Percentiles rank a stretch among this genome's conserved stretches.
Conservation (phyloP, 2,329 filamentous ascomycete species). For the Fusarium pseudocircinatum region DNA sequence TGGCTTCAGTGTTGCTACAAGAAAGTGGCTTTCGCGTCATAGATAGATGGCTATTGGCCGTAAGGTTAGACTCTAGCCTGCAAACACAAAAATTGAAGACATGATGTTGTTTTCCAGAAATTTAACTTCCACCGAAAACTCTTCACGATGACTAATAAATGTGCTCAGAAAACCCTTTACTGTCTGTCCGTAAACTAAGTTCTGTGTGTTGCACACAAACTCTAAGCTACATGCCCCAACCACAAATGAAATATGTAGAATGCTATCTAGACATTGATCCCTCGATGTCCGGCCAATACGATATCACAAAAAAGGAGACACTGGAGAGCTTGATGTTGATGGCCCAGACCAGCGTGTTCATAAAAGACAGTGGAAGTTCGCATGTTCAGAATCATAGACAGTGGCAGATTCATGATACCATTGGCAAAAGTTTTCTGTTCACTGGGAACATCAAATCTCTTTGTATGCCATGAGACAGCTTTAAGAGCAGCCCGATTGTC, state of each 20-base stretch:
- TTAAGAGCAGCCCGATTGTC: not conserved
- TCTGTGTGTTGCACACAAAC: not conserved
- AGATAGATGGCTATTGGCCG: accelerated
- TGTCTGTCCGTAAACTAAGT: not conserved
- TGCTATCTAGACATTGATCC: not conserved
- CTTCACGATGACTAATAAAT: not conserved
- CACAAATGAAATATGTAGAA: not conserved
- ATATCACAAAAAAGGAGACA: not conserved
- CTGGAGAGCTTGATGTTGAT: not conserved
- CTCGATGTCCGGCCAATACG: not conserved
- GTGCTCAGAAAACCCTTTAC: not conserved
- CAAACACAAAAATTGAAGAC: accelerated
- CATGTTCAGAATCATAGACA: not conserved
- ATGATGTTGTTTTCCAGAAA: no score
- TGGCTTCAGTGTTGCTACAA: not conserved
- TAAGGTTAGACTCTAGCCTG: accelerated
- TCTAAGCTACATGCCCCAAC: accelerated
- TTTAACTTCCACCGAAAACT: not conserved
- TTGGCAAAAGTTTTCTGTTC: not conserved
- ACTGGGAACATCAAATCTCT: no score
- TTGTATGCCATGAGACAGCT: accelerated
- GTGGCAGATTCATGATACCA: no score
- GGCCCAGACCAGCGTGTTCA: not conserved
- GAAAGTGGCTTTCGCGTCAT: no score
- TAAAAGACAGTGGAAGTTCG: not conserved